Conservation (phyloP, 306 rosid genomes). For the Chamaecrista fasciculata region DNA sequence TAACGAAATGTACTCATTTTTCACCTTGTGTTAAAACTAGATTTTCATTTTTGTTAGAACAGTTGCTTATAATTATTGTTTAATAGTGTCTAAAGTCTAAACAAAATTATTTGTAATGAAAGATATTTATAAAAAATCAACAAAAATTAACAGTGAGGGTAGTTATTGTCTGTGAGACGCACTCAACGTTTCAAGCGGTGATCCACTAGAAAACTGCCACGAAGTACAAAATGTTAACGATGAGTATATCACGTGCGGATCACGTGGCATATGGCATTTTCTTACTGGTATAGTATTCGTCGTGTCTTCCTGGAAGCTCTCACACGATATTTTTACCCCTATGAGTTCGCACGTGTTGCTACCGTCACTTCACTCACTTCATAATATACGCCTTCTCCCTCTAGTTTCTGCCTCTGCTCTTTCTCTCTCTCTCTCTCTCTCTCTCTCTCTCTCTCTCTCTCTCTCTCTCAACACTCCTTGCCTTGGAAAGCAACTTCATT, state of each 20-base stretch:
- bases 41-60: too few species aligned
- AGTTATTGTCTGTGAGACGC: not conserved
- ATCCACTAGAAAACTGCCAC: not conserved
- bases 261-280: not conserved
- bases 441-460: not conserved
- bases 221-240: not conserved
- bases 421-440: too few species aligned
- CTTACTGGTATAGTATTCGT: not conserved
- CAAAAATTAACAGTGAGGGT: not conserved
- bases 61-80: too few species aligned
- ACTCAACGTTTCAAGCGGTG: not conserved
- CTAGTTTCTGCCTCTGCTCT: not conserved
- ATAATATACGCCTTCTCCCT: conserved; percentile 13
- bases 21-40: too few species aligned
- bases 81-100: too few species aligned
- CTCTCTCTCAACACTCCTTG: conserved; percentile 9
- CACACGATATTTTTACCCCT: conserved; percentile 31
- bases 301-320: not conserved
- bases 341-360: conserved; percentile 35
- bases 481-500: conserved; percentile 4
- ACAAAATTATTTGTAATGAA: too few species aligned
- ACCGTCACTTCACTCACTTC: conserved; percentile 20
- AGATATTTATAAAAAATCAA: too few species aligned
- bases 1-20: too few species aligned
- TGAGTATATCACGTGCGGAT: not conserved